Conservation (phyloP, 306 rosid species). For the Vigna trinervia region DNA sequence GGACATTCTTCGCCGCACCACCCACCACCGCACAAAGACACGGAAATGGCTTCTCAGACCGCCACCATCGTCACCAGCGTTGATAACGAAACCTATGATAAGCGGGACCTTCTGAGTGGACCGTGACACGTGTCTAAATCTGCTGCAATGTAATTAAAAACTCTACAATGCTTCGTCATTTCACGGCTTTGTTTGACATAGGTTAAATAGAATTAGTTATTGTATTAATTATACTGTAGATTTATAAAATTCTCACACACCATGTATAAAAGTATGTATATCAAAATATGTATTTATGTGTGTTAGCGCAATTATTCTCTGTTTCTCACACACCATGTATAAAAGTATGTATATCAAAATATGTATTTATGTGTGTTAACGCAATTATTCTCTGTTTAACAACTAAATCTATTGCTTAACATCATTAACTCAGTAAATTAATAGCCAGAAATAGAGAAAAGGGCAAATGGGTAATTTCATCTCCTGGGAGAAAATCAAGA, state of each 20-base stretch:
- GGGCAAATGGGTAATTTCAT: slow-evolving; percentile 40
- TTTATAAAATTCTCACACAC: too few relatives aligned
- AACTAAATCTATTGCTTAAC: too few relatives aligned
- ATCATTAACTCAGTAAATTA: not conserved
- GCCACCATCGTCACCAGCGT: slow-evolving; percentile 42
- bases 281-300: too few relatives aligned
- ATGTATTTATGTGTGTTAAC: too few relatives aligned
- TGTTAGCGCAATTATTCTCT: too few relatives aligned
- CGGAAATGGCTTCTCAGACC: not conserved
- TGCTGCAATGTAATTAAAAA: too few relatives aligned
- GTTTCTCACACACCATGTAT: too few relatives aligned
- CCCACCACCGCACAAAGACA: not conserved
- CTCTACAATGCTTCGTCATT: not conserved
- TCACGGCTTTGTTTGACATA: not conserved
- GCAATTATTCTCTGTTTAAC: too few relatives aligned
- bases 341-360: too few relatives aligned
- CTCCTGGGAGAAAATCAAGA: not conserved
- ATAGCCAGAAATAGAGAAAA: not conserved
- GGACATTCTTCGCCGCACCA: slow-evolving; percentile 8
- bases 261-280: too few relatives aligned
- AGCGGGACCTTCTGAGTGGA: slow-evolving; percentile 50
- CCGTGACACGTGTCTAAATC: slow-evolving; percentile 2
- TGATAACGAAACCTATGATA: slow-evolving; percentile 29
- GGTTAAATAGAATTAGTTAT: slow-evolving; percentile 31
- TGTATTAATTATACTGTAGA: slow-evolving; percentile 11